Percentiles rank a stretch among this genome's conserved stretches.
Evolutionary conservation across 2,329 filamentous ascomycete species (phyloP).

Genomic region (Ascochyta clinopodiicola): DNA sequence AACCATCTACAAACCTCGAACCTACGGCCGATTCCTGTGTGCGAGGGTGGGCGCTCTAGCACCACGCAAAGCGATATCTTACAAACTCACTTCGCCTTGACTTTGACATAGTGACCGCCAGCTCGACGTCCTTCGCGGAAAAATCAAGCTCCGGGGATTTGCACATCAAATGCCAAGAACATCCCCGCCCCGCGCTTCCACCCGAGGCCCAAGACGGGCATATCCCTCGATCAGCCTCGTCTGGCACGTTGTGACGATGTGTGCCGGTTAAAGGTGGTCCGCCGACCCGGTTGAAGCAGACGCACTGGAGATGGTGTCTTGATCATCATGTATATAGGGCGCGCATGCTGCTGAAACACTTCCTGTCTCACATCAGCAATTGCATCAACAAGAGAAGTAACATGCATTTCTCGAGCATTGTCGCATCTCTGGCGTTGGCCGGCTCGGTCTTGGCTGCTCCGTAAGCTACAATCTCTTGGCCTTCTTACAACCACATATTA

Average conservation of each 20-base stretch:
- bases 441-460: slow-evolving; percentile 31
- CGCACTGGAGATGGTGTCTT: not conserved
- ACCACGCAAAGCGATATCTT: not conserved
- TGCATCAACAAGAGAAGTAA: slow-evolving; percentile 2
- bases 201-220: slow-evolving; percentile 16
- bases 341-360: not conserved
- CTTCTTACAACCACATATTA: not conserved
- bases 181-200: slow-evolving; percentile 7
- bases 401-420: slow-evolving; percentile 38
- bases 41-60: too few relatives aligned
- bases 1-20: not conserved
- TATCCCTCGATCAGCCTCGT: slow-evolving; percentile 2
- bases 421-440: slow-evolving; percentile 31
- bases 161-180: slow-evolving; percentile 2
- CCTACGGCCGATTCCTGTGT: not conserved
- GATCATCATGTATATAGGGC: slow-evolving; percentile 14
- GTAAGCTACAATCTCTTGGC: not conserved
- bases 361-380: slow-evolving; percentile 3
- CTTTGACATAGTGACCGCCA: not conserved
- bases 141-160: not conserved
- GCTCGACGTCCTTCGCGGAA: not conserved
- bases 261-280: slow-evolving; percentile 20
- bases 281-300: slow-evolving; percentile 20
- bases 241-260: not conserved
- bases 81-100: not conserved